Conservation (phyloP, 2,329 filamentous ascomycete genomes). For the Didymella arachidicola region DNA sequence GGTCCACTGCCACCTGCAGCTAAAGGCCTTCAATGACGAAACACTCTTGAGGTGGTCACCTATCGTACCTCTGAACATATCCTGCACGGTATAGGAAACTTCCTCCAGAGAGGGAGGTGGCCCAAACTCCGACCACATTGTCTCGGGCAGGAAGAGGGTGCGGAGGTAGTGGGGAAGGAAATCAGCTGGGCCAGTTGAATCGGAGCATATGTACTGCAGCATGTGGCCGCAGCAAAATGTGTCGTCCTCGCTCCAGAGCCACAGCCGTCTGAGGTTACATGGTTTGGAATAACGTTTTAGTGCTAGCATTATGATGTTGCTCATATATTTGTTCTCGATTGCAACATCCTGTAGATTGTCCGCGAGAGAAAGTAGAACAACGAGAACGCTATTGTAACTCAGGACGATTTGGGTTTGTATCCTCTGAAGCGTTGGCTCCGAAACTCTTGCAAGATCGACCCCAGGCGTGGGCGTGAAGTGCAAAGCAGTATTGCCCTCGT, state of each 20-base stretch:
- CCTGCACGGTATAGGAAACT: not conserved
- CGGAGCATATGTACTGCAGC: not conserved
- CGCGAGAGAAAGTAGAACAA: not conserved
- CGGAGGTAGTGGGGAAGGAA: not conserved
- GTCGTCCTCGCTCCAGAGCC: not conserved
- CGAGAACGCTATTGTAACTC: not conserved
- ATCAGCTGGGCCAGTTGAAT: not conserved
- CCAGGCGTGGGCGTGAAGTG: not conserved
- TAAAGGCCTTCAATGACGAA: not conserved
- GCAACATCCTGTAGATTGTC: not conserved
- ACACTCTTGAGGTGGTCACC: not conserved
- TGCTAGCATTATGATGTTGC: not conserved
- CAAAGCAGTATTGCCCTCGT: not conserved
- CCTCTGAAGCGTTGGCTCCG: not conserved
- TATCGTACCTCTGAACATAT: not conserved
- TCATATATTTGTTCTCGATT: not conserved
- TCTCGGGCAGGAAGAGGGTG: not conserved
- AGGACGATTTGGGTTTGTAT: not conserved
- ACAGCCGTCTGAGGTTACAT: not conserved
- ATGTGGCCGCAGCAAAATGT: not conserved
- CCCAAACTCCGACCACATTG: not conserved
- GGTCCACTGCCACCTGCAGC: slow-evolving; percentile 12
- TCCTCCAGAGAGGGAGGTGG: not conserved
- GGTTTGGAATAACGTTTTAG: not conserved
- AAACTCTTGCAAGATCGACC: not conserved